These are phyloP conservation scores for Candida alai DNA, from an alignment of 805 yeast genomes.

Conservation along the genomic window DNA sequence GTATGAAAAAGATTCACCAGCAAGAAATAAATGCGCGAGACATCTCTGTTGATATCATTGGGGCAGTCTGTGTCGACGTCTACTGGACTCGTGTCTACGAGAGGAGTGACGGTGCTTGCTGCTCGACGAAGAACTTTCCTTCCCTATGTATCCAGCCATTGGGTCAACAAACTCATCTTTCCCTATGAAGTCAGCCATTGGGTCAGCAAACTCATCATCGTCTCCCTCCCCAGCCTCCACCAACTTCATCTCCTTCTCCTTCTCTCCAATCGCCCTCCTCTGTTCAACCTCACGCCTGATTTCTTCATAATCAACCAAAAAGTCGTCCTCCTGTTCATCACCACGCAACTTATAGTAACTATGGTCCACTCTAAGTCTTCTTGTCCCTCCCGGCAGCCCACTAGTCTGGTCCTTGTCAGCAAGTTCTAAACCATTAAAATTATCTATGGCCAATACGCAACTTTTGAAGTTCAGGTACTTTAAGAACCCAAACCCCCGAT, in stretches of 20 bases:
- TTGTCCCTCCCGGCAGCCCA: no score
- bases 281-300: conserved; percentile 12
- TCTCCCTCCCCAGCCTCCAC: conserved; percentile 15
- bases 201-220: conserved; percentile 16
- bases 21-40: neutral
- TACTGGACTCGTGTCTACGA: neutral
- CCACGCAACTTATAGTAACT: conserved; percentile 54
- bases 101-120: no score
- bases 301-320: conserved; percentile 22
- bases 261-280: conserved; percentile 6
- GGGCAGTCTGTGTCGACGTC: conserved; percentile 1
- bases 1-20: neutral
- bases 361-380: conserved; percentile 62
- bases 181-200: conserved; percentile 16
- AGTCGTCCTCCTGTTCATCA: conserved; percentile 47
- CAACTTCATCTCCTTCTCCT: conserved; percentile 4
- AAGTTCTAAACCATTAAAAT: conserved; percentile 66
- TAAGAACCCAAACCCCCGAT: conserved; percentile 68
- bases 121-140: conserved; percentile 5
- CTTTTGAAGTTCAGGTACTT: conserved; percentile 81
- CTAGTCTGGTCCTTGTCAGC: no score
- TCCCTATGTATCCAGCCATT: conserved; percentile 15
- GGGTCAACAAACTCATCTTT: conserved; percentile 16
- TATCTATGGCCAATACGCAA: conserved; percentile 83
- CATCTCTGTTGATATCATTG: neutral